A percentile compares a stretch with the other conserved stretches of the same genome.
Conservation (phyloP, 2,329 filamentous ascomycete species). For the Paecilomyces sp. region DNA sequence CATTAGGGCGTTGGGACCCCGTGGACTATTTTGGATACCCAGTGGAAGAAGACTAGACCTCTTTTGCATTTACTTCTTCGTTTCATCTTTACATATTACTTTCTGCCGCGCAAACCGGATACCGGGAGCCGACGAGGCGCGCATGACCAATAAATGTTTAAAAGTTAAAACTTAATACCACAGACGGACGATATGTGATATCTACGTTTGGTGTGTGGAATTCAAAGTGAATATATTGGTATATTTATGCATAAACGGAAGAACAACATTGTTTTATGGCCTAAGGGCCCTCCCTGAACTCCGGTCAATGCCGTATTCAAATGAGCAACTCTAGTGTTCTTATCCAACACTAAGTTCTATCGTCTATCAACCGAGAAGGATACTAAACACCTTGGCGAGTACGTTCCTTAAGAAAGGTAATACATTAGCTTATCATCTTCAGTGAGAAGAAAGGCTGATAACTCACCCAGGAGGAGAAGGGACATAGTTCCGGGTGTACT, state of each 20-base stretch:
- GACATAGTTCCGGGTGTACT: constrained; percentile 58
- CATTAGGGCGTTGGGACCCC: neutral
- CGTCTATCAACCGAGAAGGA: neutral
- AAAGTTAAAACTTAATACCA: neutral
- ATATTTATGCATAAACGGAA: neutral
- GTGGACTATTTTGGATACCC: neutral
- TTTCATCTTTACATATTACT: neutral
- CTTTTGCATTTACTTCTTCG: neutral
- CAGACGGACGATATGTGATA: neutral
- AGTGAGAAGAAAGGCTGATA: neutral
- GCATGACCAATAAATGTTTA: neutral
- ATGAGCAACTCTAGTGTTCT: neutral
- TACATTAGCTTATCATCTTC: constrained; percentile 2
- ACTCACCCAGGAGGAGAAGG: constrained; percentile 47
- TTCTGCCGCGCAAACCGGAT: neutral
- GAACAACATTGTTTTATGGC: neutral
- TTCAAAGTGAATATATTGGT: neutral
- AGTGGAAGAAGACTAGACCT: neutral
- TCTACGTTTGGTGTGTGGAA: neutral
- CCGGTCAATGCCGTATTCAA: neutral
- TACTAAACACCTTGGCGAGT: constrained; percentile 13
- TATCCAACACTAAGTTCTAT: neutral
- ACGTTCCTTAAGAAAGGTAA: constrained; percentile 15
- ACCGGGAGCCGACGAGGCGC: neutral
- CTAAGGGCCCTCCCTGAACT: neutral